Conservation (phyloP, 2,329 filamentous ascomycete species). For the Dactylellina leptospora region DNA sequence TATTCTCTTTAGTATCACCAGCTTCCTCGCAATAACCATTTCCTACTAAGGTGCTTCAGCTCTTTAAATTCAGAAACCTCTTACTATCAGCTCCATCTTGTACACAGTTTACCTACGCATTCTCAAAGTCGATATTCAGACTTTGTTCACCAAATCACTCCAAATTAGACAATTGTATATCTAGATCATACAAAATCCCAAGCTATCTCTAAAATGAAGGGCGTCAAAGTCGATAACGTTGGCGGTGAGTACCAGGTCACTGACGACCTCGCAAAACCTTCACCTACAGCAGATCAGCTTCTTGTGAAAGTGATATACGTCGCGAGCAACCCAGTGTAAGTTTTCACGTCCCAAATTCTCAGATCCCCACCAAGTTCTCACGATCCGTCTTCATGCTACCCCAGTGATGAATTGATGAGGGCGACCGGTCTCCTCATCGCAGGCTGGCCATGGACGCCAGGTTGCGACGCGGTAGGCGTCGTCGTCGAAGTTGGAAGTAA, state of each 20-base stretch:
- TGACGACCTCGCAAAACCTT: constrained; percentile 27
- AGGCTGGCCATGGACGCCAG: constrained; percentile 41
- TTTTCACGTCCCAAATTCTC: not conserved
- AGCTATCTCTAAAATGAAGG: constrained; percentile 34
- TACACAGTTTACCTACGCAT: no score
- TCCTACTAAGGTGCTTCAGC: no score
- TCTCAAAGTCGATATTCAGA: not conserved
- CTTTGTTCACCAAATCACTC: not conserved
- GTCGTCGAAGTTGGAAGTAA: constrained; percentile 37
- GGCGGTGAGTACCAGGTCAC: constrained; percentile 27
- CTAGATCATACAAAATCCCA: not conserved
- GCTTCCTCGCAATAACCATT: not conserved
- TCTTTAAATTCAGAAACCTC: not conserved
- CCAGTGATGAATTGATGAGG: constrained; percentile 45
- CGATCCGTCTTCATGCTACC: not conserved
- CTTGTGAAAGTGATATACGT: constrained; percentile 45
- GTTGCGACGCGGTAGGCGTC: constrained; percentile 34
- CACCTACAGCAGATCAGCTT: constrained; percentile 21
- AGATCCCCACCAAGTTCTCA: not conserved
- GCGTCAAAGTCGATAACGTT: constrained; percentile 25
- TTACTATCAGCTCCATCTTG: not conserved
- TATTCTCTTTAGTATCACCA: not conserved
- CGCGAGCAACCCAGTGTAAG: constrained; percentile 46
- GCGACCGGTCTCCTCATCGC: constrained; percentile 26
- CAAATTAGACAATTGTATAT: not conserved